Conservation (phyloP, 306 rosid genomes). For the Betula pendula region DNA sequence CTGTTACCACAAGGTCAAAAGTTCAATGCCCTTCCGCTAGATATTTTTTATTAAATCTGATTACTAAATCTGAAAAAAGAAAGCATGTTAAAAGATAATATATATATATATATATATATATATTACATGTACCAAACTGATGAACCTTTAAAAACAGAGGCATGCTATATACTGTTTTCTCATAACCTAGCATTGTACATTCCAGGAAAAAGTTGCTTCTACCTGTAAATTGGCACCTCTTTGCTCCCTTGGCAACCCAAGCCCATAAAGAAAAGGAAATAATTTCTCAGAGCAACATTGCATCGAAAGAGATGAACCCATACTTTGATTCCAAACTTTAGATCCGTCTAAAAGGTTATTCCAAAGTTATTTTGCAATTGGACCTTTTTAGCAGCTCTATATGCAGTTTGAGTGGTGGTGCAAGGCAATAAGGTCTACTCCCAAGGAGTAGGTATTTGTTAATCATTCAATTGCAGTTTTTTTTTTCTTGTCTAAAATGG, state of each 20-base stretch:
- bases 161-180: neutral
- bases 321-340: neutral
- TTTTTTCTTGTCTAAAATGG: neutral
- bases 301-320: neutral
- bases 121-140: neutral
- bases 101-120: too few species aligned
- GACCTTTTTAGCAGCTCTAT: neutral
- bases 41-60: too few species aligned
- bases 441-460: neutral
- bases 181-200: neutral
- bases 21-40: neutral
- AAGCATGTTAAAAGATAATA: neutral
- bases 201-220: neutral
- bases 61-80: neutral
- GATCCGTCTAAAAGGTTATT: neutral
- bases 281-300: neutral
- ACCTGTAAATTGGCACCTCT: neutral
- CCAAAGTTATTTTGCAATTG: neutral
- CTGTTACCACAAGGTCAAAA: too few species aligned
- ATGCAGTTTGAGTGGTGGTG: neutral
- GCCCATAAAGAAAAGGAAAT: neutral
- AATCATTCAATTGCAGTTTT: neutral
- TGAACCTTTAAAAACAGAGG: neutral
- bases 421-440: neutral
- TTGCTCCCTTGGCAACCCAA: neutral